Evolutionary conservation across 2,329 filamentous ascomycete genomes (phyloP).

Genomic region (Elsinoe batatas): DNA sequence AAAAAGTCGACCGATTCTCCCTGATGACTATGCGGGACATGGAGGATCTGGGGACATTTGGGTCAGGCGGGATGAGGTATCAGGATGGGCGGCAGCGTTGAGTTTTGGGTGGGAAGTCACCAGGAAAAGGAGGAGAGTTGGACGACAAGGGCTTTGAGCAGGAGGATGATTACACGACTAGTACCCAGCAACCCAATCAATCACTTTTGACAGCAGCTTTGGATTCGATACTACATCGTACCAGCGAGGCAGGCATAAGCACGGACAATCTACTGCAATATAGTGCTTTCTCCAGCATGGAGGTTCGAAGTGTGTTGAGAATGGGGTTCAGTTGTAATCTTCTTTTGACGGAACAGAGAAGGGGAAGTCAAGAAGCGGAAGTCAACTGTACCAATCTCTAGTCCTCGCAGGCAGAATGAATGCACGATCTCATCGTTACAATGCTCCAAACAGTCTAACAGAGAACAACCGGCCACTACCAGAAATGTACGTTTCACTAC

Average conservation of each 20-base stretch:
- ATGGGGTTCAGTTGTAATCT: not conserved
- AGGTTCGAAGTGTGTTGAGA: not conserved
- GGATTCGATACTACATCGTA: not conserved
- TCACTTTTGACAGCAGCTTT: not conserved
- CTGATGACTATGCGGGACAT: slow-evolving; percentile 8
- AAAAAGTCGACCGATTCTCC: slow-evolving; percentile 9
- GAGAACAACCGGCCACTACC: not conserved
- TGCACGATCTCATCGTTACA: slow-evolving; percentile 11
- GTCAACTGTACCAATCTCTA: slow-evolving; percentile 4
- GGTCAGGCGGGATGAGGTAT: not conserved
- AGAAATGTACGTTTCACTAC: not conserved
- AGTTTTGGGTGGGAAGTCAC: not conserved
- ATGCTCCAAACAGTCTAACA: not conserved
- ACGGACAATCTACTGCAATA: not conserved
- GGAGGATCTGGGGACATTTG: slow-evolving; percentile 2
- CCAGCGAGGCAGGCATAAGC: not conserved
- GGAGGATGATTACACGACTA: not conserved
- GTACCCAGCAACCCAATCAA: not conserved
- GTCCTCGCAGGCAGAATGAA: slow-evolving; percentile 9
- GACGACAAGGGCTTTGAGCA: not conserved
- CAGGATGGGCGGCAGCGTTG: not conserved
- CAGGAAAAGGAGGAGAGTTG: not conserved
- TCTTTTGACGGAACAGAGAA: not conserved
- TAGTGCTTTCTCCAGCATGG: not conserved
- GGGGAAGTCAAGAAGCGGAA: slow-evolving; percentile 2